Evolutionary conservation across 2,329 filamentous ascomycete species (phyloP), one percentile per base, ranked within the genome.

Genomic region (Fusarium albosuccineum): DNA sequence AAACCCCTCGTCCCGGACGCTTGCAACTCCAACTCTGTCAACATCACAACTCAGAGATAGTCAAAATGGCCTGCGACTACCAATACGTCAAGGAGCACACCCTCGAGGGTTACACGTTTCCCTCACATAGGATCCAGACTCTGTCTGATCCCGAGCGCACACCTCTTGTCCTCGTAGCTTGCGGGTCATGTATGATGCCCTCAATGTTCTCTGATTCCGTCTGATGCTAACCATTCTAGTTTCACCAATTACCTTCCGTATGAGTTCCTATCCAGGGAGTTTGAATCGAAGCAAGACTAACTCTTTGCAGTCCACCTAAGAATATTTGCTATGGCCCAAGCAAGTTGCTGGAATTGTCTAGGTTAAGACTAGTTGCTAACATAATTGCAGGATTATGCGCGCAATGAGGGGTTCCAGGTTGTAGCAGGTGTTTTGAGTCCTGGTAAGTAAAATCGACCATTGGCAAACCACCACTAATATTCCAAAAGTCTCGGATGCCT

Each of bases 121-220:
- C 90, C 9, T 81, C 82, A 22, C 81, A 86, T 69, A 83, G 89
- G 22, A 82, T 92, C 51, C 83, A 84, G 77, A 84, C 82, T 65
- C 81, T 81, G 42, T 84, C 80, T 51, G 83, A 89, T 66, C 77
- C 85, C 79, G 22, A 81, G 63, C 87, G 86, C 75, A 88, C 83
- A 30, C 89, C 90, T 64, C 13, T 82, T 92, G 87, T 91, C 8
- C 85, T 92, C 55, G 88, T 92, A 53, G 89, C 89, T 48, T 92
- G 90, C 73, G 90, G 88, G 51, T 88, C 85, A 73, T 94, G 77
- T 77, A 66, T 65, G 75, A 70, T 26, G 33, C 26, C 45, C 45
- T 50, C 34, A 39, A 49, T 39, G 40, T 13, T 49, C 39, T 41
- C 56, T 36, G 50, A 46, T 9, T 26, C 46, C 37, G 52, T 48